Evolutionary conservation across 495 filamentous ascomycete genomes (phyloP).

Genomic region (Penicillium herquei): DNA sequence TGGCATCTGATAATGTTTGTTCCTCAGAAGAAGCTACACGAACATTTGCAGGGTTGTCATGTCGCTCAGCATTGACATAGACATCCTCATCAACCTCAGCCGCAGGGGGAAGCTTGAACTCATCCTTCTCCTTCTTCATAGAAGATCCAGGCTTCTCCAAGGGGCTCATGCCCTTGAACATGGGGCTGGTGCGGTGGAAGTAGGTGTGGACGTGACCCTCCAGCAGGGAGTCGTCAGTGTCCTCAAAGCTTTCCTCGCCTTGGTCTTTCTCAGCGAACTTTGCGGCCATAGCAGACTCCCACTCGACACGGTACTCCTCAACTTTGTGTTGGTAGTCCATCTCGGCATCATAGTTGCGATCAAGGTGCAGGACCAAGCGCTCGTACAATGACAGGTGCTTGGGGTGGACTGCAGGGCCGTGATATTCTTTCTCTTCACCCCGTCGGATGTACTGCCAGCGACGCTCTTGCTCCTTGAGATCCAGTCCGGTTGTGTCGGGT

Average conservation of each 20-base stretch:
- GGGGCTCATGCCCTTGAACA: slow-evolving; percentile 38
- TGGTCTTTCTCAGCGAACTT: slow-evolving; percentile 48
- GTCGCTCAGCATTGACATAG: not conserved
- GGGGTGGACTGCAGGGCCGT: slow-evolving; percentile 83
- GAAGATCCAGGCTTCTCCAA: slow-evolving; percentile 35
- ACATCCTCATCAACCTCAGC: slow-evolving; percentile 26
- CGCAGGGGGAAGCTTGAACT: slow-evolving; percentile 41
- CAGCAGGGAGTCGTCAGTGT: slow-evolving; percentile 43
- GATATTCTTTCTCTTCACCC: slow-evolving; percentile 74
- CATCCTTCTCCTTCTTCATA: slow-evolving; percentile 34
- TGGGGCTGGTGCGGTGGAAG: slow-evolving; percentile 50
- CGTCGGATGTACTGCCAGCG: slow-evolving; percentile 77
- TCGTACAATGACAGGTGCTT: slow-evolving; percentile 83
- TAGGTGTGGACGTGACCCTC: slow-evolving; percentile 47
- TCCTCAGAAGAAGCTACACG: slow-evolving; percentile 2
- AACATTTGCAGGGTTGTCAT: slow-evolving; percentile 3
- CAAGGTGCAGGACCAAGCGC: slow-evolving; percentile 59
- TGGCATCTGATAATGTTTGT: slow-evolving; percentile 5
- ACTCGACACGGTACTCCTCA: slow-evolving; percentile 70
- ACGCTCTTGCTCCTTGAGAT: slow-evolving; percentile 91
- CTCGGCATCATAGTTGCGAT: slow-evolving; percentile 76
- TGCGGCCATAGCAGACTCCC: slow-evolving; percentile 54
- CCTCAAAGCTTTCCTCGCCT: slow-evolving; percentile 22
- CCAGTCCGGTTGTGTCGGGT: slow-evolving; percentile 88
- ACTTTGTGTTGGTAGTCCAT: slow-evolving; percentile 77